These are phyloP conservation scores for Acacia acuminata DNA, from an alignment of 306 rosid species.

Conservation along the genomic window DNA sequence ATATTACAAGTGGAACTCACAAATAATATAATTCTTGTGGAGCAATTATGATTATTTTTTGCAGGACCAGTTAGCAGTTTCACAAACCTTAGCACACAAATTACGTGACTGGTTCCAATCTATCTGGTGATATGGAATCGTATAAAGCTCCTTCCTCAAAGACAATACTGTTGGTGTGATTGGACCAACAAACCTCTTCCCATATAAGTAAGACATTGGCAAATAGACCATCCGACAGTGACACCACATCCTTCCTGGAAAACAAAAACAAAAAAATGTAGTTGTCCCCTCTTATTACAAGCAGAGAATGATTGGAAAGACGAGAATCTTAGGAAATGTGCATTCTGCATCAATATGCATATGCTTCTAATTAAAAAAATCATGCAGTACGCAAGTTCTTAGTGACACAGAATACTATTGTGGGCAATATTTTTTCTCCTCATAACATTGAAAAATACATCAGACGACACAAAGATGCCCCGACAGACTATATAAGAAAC, in stretches of 20 bases:
- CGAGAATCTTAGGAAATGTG: slow-evolving; percentile 19
- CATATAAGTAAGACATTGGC: slow-evolving; percentile 93
- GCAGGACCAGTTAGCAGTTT: slow-evolving; percentile 20
- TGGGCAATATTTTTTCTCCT: not conserved
- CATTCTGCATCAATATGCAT: not conserved
- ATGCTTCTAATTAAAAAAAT: slow-evolving; percentile 6
- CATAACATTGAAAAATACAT: slow-evolving; percentile 21
- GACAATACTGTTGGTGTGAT: slow-evolving; percentile 74
- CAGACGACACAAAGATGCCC: slow-evolving; percentile 3
- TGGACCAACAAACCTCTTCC: slow-evolving; percentile 89
- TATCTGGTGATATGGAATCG: slow-evolving; percentile 69
- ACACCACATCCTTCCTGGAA: slow-evolving; percentile 97
- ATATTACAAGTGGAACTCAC: not conserved
- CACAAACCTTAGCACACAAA: slow-evolving; percentile 86
- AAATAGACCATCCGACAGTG: slow-evolving; percentile 94
- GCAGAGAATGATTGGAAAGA: slow-evolving; percentile 20
- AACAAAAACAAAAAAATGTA: slow-evolving; percentile 4
- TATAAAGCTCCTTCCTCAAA: slow-evolving; percentile 82
- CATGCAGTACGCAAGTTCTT: slow-evolving; percentile 4
- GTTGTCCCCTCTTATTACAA: not conserved
- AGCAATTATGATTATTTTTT: slow-evolving; percentile 1
- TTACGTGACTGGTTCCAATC: slow-evolving; percentile 83
- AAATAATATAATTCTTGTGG: slow-evolving; percentile 24
- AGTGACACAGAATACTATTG: not conserved
- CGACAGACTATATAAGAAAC: slow-evolving; percentile 2